Base-by-base conservation (phyloP, 2,329 filamentous ascomycete species). In the Fusarium begoniae region DNA sequence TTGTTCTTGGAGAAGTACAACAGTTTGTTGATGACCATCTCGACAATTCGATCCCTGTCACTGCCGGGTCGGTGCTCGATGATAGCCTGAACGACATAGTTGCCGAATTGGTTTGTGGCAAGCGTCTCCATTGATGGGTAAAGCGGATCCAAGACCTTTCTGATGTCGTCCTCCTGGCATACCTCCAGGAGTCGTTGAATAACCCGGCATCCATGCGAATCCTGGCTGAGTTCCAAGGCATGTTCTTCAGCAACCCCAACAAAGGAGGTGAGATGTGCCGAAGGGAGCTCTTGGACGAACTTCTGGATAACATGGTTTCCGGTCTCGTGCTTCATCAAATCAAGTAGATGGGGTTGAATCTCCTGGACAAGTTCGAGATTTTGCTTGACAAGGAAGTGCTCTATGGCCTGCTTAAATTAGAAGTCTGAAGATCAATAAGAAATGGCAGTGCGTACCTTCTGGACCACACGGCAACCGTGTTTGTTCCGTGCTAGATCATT, bases 251-350 rank as follows among this genome's bases (percentile, higher is more conserved):
- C 93, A 5, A 93, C 91, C 57, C 93, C 88, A 83, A 97, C 92
- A 81, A 98, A 92, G 83, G 97, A 97, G 72, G 91, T 91, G 51
- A 98, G 93, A 78, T 96, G 91, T 94, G 87, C 5, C 91, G 89
- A 1, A 94, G 93, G 11, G 66, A 96, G 90, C 76, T 92, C 87
- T 96, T 55, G 92, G 68, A 99, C 95, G 15, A 96, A 92, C 82
- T 97, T 98, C 79, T 98, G 96, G 24, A 99, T 91, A 35, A 99
- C 96, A 75, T 99, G 96, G 82, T 99, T 99, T 62, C 96, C 96
- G 76, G 98, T 96, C 80, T 94, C 91, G 76, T 98, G 93, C 76
- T 92, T 93, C 72, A 97, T 92, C 64, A 96, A 93, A 67, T 89
- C 90, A 62, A 96, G 81, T 10, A 98, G 90, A 62, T 95, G 88